phyloP scores from a whole-genome alignment of 2,329 filamentous ascomycete genomes.

The Lecanicillium sp. region DNA sequence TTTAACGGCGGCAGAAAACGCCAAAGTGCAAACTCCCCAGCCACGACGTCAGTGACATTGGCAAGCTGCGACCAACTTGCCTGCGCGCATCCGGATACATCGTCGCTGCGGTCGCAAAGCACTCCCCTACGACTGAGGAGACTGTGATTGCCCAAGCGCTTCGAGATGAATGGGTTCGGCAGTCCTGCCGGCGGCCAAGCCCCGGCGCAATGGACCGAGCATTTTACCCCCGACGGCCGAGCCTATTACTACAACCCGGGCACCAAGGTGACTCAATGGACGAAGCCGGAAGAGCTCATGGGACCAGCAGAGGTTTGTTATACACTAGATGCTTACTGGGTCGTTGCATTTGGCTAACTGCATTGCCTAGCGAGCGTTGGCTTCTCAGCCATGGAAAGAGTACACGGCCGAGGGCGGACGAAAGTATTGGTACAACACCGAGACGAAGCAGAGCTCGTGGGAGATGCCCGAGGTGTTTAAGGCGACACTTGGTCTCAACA shows the following conservation, averaged over 20 bases:
- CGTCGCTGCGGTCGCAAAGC: slow-evolving; percentile 3
- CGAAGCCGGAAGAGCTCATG: slow-evolving; percentile 87
- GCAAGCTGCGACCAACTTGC: too few species aligned
- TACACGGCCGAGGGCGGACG: slow-evolving; percentile 79
- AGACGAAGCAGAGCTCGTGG: slow-evolving; percentile 90
- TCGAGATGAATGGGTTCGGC: slow-evolving; percentile 51
- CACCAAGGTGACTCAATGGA: slow-evolving; percentile 89
- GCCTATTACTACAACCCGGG: slow-evolving; percentile 85
- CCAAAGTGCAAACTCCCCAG: too few species aligned
- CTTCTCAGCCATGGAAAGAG: slow-evolving; percentile 86
- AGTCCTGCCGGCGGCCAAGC: slow-evolving; percentile 38
- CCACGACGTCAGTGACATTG: too few species aligned
- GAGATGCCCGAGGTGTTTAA: slow-evolving; percentile 83
- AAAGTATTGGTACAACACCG: slow-evolving; percentile 93
- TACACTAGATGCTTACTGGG: too few species aligned
- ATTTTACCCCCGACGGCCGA: slow-evolving; percentile 72
- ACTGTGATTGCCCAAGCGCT: neutral
- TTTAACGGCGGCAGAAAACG: too few species aligned
- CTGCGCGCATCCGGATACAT: slow-evolving; percentile 1
- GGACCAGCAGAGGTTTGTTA: slow-evolving; percentile 63
- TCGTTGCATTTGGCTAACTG: slow-evolving; percentile 9
- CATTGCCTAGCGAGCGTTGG: slow-evolving; percentile 58
- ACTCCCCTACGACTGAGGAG: neutral
- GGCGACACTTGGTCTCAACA: slow-evolving; percentile 53
- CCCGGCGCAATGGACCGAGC: slow-evolving; percentile 67